phyloP scores from a whole-genome alignment of 2,329 filamentous ascomycete genomes.

The Rutstroemia sp. region DNA sequence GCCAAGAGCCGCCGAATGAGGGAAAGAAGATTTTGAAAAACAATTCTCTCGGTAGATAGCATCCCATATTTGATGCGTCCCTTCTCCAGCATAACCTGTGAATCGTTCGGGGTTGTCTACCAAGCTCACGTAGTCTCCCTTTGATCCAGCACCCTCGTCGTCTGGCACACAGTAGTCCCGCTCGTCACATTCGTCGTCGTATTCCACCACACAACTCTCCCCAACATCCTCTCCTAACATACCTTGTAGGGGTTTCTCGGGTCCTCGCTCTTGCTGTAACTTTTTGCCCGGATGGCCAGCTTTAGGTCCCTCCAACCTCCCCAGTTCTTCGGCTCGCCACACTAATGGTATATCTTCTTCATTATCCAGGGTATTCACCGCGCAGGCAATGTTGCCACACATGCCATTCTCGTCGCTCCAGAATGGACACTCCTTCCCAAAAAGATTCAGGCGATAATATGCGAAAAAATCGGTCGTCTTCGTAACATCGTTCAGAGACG shows the following conservation, averaged over 20 bases:
- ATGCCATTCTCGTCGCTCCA: slow-evolving; percentile 91
- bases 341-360: slow-evolving; percentile 88
- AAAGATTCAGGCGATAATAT: slow-evolving; percentile 92
- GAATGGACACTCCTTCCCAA: slow-evolving; percentile 90
- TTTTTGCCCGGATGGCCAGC: slow-evolving; percentile 80
- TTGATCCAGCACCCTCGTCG: slow-evolving; percentile 76
- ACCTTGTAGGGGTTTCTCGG: slow-evolving; percentile 69
- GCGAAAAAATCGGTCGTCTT: slow-evolving; percentile 94
- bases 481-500: slow-evolving; percentile 73
- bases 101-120: slow-evolving; percentile 91
- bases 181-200: slow-evolving; percentile 94
- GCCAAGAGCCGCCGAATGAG: slow-evolving; percentile 49
- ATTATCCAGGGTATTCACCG: slow-evolving; percentile 89
- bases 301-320: slow-evolving; percentile 84
- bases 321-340: slow-evolving; percentile 87
- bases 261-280: slow-evolving; percentile 60
- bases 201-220: slow-evolving; percentile 95
- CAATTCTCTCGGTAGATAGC: slow-evolving; percentile 97
- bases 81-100: slow-evolving; percentile 83
- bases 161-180: slow-evolving; percentile 95
- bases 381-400: slow-evolving; percentile 95
- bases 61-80: slow-evolving; percentile 88
- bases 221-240: slow-evolving; percentile 78
- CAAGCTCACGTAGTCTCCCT: slow-evolving; percentile 94
- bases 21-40: slow-evolving; percentile 65